Evolutionary conservation across 2,329 filamentous ascomycete genomes (phyloP), one percentile per base, ranked within the genome.

Genomic region (Apiospora saccharicola): DNA sequence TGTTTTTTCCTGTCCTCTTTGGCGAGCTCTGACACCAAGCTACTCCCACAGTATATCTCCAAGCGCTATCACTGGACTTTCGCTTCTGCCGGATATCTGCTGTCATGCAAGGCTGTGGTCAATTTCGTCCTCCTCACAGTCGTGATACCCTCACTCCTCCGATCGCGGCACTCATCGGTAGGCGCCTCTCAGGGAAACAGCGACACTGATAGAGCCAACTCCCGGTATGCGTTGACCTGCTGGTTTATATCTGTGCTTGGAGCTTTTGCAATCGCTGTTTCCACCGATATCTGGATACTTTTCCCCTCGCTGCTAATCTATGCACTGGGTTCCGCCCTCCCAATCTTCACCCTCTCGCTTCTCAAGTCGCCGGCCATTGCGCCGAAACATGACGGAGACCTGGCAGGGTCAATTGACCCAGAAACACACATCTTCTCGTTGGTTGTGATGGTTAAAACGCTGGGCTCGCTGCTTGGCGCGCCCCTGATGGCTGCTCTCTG

Each of bases 11-110:
- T 87, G 71, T 85, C 85, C 1, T 85, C 86, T 16, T 81, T 87
- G 22, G 86, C 86, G 7, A 86, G 85, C 76, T 85, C 86, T 30
- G 86, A 88, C 73, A 87, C 86, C 22, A 87, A 86, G 72, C 81
- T 88, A 0, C 80, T 87, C 8, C 81, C 85, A 1, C 85, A 87
- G 72, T 87, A 87, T 74, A 87, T 87, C 74, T 87, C 86, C 0
- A 86, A 83, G 73, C 81, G 86, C 0, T 87, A 86, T 53, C 70
- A 76, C 26, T 87, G 86, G 86, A 81, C 79, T 0, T 86, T 88
- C 72, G 81, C 84, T 1, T 81, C 81, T 0, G 84, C 86, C 0
- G 86, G 86, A 7, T 88, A 87, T 70, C 78, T 88, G 3, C 78
- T 87, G 12, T 86, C 86, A 0, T 81, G 77, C 4, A 88, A 87